Evolutionary conservation across 805 yeast genomes (phyloP).

Genomic region (Candida takata): DNA sequence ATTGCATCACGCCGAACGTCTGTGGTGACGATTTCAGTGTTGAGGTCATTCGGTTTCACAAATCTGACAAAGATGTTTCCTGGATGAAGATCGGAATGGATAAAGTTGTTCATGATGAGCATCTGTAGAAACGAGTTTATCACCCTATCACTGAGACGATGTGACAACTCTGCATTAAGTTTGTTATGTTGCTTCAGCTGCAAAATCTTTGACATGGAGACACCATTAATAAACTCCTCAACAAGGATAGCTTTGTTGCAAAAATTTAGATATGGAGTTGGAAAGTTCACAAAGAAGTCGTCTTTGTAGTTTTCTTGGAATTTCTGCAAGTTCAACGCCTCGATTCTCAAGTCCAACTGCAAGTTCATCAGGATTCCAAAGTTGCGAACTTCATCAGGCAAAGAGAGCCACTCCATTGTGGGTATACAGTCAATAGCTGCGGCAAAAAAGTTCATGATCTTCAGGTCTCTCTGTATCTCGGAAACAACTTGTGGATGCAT

Average conservation of each 20-base stretch:
- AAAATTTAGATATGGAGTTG: constrained; percentile 59
- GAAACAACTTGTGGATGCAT: constrained; percentile 80
- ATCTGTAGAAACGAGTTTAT: constrained; percentile 88
- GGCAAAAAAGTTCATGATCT: constrained; percentile 81
- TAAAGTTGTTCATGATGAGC: constrained; percentile 89
- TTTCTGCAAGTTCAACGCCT: constrained; percentile 68
- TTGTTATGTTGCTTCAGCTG: constrained; percentile 25
- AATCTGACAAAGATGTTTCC: constrained; percentile 85
- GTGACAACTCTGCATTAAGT: constrained; percentile 49
- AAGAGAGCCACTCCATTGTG: constrained; percentile 94
- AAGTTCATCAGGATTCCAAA: constrained; percentile 79
- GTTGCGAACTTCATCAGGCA: constrained; percentile 91
- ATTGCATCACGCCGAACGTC: constrained; percentile 19
- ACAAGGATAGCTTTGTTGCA: constrained; percentile 70
- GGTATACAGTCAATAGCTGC: constrained; percentile 63
- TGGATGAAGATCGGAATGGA: constrained; percentile 95
- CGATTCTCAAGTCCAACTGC: constrained; percentile 86
- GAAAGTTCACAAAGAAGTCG: constrained; percentile 63
- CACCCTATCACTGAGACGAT: constrained; percentile 70
- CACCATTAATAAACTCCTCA: constrained; percentile 79
- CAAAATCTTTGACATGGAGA: constrained; percentile 71
- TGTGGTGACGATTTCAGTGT: constrained; percentile 22
- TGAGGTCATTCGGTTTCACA: constrained; percentile 37
- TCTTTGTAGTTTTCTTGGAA: constrained; percentile 65
- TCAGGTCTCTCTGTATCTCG: constrained; percentile 71